Conservation (phyloP, 495 filamentous ascomycete genomes). For the Hamigera avellanea region DNA sequence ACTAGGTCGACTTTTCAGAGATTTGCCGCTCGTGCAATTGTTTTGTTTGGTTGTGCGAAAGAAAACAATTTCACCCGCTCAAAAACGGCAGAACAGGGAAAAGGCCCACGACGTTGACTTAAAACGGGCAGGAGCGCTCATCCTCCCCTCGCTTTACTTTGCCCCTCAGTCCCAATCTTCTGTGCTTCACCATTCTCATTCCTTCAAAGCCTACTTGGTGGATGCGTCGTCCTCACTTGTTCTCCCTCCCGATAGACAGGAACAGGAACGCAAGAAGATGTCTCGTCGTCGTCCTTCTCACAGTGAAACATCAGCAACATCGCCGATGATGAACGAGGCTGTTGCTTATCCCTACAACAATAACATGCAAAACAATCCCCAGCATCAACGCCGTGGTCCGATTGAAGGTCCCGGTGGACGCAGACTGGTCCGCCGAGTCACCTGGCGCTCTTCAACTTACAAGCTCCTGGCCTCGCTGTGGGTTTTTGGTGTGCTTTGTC, state of each 20-base stretch:
- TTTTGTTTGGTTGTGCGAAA: conserved; percentile 1
- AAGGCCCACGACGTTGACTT: too few relatives aligned
- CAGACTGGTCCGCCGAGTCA: conserved; percentile 34
- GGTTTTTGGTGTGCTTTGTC: conserved; percentile 34
- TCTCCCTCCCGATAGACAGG: too few relatives aligned
- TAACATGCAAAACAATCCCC: conserved; percentile 12
- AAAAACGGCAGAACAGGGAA: neutral
- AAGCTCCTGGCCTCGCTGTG: conserved; percentile 37
- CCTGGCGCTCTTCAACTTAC: conserved; percentile 39
- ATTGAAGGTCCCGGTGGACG: conserved; percentile 36
- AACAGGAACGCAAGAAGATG: conserved; percentile 26
- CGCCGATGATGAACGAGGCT: conserved; percentile 28
- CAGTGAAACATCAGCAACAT: conserved; percentile 22
- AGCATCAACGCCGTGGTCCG: conserved; percentile 24
- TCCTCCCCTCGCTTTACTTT: conserved; percentile 7
- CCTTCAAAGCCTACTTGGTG: neutral
- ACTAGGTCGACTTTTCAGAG: too few relatives aligned
- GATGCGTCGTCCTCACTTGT: neutral
- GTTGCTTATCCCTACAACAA: conserved; percentile 23
- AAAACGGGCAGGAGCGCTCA: too few relatives aligned
- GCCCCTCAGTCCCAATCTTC: neutral
- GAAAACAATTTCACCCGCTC: too few relatives aligned
- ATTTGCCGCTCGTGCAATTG: conserved; percentile 1
- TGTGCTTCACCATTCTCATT: neutral
- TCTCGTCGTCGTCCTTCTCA: conserved; percentile 33